Base-by-base conservation (phyloP, 2,329 filamentous ascomycete species). In the Rhynchosporium secalis region DNA sequence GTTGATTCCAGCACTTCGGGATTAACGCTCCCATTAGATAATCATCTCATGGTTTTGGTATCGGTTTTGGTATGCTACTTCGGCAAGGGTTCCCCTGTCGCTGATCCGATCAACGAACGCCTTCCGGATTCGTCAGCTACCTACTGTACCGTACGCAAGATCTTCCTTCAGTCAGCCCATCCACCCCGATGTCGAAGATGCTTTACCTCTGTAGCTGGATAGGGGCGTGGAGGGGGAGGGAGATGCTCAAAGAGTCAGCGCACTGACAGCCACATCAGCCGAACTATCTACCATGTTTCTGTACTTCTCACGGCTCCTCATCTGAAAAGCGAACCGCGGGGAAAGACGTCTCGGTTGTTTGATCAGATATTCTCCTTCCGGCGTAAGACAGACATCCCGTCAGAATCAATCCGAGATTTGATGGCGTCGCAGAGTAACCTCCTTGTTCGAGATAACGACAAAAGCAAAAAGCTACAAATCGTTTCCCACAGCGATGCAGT, bases 381-480 rank as follows among this genome's bases (percentile, higher is more conserved):
- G 36, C 9, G 51, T 54, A 28, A 28, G 49, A 40, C 20, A 41
- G 20, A 38, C 36, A 38, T 1, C 15, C 43, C 9, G 33, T 36
- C 33, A 36, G 33, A 41, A 54, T 54, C n/a, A 36, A 28, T 13
- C 10, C n/a, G 36, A 41, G 13, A 54, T 54, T 54, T 54, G 36
- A 54, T 52, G 33, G 49, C 49, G 49, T 51, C 31, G 33, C 15
- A 13, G 49, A 52, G n/a, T 41, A 54, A 54, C 33, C 36, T 26
- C 26, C 43, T 26, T n/a, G 15, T 31, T 26, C 10, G 2, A 38
- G 33, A 15, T 9, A 40, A 20, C 48, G 31, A 38, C 15, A 20
- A 15, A 38, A n/a, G n/a, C 26, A n/a, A 9, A 13, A 13, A 28
- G 9, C 10, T 40, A 9, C 33, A 36, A 36, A 10, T 36, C 6